These are phyloP conservation scores for Groenewaldozyma auringiensis DNA, from an alignment of 1,139 yeast genomes.

Conservation along the genomic window DNA sequence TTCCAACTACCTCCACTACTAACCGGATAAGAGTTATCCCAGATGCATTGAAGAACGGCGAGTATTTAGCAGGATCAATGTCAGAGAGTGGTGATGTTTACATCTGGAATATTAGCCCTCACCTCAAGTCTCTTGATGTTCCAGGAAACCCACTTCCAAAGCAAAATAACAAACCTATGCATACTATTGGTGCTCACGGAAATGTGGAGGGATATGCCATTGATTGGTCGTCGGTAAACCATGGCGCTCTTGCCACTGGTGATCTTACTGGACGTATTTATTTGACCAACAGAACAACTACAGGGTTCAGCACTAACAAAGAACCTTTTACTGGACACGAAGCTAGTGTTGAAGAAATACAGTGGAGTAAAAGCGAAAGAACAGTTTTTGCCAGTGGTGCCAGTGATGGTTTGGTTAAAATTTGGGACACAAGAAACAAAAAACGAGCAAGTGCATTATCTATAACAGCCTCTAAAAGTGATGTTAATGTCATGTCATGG, in stretches of 20 bases:
- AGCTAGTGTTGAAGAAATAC: slow-evolving; percentile 88
- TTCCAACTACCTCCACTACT: slow-evolving; percentile 75
- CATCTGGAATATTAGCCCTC: slow-evolving; percentile 75
- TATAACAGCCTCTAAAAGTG: slow-evolving; percentile 71
- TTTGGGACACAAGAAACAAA: slow-evolving; percentile 96
- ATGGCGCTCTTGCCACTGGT: slow-evolving; percentile 83
- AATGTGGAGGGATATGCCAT: slow-evolving; percentile 94
- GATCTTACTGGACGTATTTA: slow-evolving; percentile 80
- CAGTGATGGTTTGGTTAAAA: slow-evolving; percentile 81
- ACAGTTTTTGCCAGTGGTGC: slow-evolving; percentile 95
- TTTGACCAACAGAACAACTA: slow-evolving; percentile 66
- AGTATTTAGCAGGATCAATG: slow-evolving; percentile 82
- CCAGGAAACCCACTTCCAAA: slow-evolving; percentile 84
- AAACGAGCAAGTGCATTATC: slow-evolving; percentile 86
- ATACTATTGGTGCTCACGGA: slow-evolving; percentile 86
- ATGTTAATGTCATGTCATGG: slow-evolving; percentile 96
- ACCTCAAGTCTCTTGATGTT: slow-evolving; percentile 72
- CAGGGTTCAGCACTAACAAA: slow-evolving; percentile 82
- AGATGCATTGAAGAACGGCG: slow-evolving; percentile 65
- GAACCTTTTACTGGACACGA: slow-evolving; percentile 52
- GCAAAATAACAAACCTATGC: slow-evolving; percentile 66
- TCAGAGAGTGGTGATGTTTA: slow-evolving; percentile 85
- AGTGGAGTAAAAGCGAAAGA: slow-evolving; percentile 88
- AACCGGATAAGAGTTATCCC: slow-evolving; percentile 86
- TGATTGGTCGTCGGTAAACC: slow-evolving; percentile 89